Evolutionary conservation across 2,329 filamentous ascomycete species (phyloP).

Genomic region (Davidsoniella virescens): DNA sequence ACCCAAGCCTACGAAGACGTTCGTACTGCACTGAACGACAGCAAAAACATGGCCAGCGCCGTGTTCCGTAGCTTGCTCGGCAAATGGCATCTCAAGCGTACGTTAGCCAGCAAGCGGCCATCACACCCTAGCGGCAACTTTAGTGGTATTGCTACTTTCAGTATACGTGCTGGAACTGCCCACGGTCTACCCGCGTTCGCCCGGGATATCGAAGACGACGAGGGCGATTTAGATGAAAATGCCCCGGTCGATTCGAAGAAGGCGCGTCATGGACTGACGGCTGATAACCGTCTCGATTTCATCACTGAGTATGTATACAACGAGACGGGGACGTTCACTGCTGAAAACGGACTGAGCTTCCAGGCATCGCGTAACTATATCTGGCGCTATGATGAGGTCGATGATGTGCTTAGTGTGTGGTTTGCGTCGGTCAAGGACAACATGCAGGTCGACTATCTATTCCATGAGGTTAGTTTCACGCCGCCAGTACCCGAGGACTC

Average conservation of each 20-base stretch:
- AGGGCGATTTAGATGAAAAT: conserved; percentile 17
- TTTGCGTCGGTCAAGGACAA: conserved; percentile 51
- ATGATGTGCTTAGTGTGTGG: conserved; percentile 53
- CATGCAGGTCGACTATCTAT: conserved; percentile 52
- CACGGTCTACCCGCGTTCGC: background rate
- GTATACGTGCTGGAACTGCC: conserved; percentile 23
- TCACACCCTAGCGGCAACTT: conserved; percentile 49
- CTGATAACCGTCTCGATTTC: conserved; percentile 19
- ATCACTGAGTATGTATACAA: conserved; percentile 48
- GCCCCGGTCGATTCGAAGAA: conserved; percentile 5
- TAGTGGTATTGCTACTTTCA: conserved; percentile 47
- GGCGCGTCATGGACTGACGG: background rate
- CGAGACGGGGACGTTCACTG: conserved; percentile 49
- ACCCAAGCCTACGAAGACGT: conserved; percentile 29
- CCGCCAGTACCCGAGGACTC: conserved; percentile 18
- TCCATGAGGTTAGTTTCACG: conserved; percentile 54
- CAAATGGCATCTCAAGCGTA: conserved; percentile 46
- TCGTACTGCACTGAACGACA: conserved; percentile 25
- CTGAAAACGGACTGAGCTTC: conserved; percentile 39
- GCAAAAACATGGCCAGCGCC: conserved; percentile 43
- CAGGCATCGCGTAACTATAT: conserved; percentile 50
- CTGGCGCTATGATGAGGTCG: conserved; percentile 49
- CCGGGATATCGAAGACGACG: conserved; percentile 5
- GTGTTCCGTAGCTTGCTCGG: conserved; percentile 58
- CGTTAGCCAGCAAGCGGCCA: conserved; percentile 35